Conservation (phyloP, 1,284 basidiomycete genomes). For the Leccinum cinnamomeum region DNA sequence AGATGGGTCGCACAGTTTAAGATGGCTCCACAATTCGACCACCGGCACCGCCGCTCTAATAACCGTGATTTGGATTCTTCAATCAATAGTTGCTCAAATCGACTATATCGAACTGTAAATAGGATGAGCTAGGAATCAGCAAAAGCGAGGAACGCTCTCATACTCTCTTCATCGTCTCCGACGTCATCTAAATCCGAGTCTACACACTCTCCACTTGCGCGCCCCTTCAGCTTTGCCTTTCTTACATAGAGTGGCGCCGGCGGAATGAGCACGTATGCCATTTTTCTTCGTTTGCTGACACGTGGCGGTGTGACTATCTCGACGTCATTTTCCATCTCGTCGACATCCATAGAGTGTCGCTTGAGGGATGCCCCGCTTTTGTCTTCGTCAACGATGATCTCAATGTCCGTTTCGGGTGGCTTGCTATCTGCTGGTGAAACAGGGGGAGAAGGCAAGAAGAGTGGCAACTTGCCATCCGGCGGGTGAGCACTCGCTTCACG, state of each 20-base stretch:
- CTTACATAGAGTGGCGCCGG: slow-evolving; percentile 26
- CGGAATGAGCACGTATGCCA: slow-evolving; percentile 34
- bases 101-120: slow-evolving; percentile 40
- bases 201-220: slow-evolving; percentile 4
- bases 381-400: slow-evolving; percentile 13
- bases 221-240: slow-evolving; percentile 18
- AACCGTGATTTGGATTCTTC: slow-evolving; percentile 48
- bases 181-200: slow-evolving; percentile 16
- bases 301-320: slow-evolving; percentile 5
- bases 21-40: slow-evolving; percentile 55
- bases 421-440: slow-evolving; percentile 23
- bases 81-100: slow-evolving; percentile 41
- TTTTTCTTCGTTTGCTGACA: slow-evolving; percentile 28
- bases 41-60: slow-evolving; percentile 51
- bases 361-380: slow-evolving; percentile 19
- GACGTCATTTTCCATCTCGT: slow-evolving; percentile 12
- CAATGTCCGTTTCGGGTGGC: slow-evolving; percentile 27
- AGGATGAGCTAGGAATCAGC: slow-evolving; percentile 33
- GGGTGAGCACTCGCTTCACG: slow-evolving; percentile 16
- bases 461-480: slow-evolving; percentile 24
- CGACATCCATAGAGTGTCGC: slow-evolving; percentile 20
- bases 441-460: slow-evolving; percentile 33
- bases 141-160: slow-evolving; percentile 27
- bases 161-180: slow-evolving; percentile 34
- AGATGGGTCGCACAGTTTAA: slow-evolving; percentile 55